These are phyloP conservation scores for Ramichloridium luteum DNA, from an alignment of 2,329 filamentous ascomycete species.

Conservation along the genomic window DNA sequence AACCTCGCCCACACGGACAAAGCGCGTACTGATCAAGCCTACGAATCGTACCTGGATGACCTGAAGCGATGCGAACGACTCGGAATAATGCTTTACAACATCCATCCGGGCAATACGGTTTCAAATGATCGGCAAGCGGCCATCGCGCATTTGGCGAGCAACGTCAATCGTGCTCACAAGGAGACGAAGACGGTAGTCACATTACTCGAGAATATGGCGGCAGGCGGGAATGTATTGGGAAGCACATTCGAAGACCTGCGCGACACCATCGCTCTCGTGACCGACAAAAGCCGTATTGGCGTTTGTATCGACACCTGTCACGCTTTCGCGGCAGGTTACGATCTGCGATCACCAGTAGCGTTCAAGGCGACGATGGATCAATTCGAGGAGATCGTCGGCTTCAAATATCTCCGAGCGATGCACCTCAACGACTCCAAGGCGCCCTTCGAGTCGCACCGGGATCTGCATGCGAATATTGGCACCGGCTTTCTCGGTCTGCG, in stretches of 20 bases:
- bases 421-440: slow-evolving; percentile 96
- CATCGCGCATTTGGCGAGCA: slow-evolving; percentile 63
- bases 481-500: slow-evolving; percentile 84
- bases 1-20: slow-evolving; percentile 80
- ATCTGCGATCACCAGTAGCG: slow-evolving; percentile 61
- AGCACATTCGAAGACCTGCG: slow-evolving; percentile 74
- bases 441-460: slow-evolving; percentile 65
- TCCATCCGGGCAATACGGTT: slow-evolving; percentile 77
- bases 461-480: slow-evolving; percentile 92
- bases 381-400: slow-evolving; percentile 68
- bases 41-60: slow-evolving; percentile 76
- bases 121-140: slow-evolving; percentile 51
- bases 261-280: slow-evolving; percentile 67
- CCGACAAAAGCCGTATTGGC: slow-evolving; percentile 73
- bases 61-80: slow-evolving; percentile 72
- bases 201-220: slow-evolving; percentile 91
- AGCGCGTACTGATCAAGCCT: slow-evolving; percentile 73
- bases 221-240: slow-evolving; percentile 76
- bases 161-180: slow-evolving; percentile 70
- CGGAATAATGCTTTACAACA: slow-evolving; percentile 90
- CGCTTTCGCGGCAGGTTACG: slow-evolving; percentile 86
- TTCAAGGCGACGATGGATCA: slow-evolving; percentile 61
- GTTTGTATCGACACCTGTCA: slow-evolving; percentile 97
- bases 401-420: slow-evolving; percentile 68
- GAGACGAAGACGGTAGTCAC: slow-evolving; percentile 64